These are phyloP conservation scores for Exophiala xenobiotica DNA, from an alignment of 2,329 filamentous ascomycete species.

Conservation along the genomic window DNA sequence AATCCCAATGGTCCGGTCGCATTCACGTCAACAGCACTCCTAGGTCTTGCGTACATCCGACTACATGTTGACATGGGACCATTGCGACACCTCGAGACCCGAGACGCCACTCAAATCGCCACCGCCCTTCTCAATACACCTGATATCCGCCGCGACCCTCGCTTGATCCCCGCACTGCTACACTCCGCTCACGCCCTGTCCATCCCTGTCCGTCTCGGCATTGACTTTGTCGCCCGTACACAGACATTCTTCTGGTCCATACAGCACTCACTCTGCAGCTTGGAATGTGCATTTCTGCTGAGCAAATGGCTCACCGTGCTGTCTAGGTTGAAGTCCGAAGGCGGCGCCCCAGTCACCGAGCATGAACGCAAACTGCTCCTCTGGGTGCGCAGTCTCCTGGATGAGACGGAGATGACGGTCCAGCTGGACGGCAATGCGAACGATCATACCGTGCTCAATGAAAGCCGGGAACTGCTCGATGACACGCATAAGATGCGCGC, in stretches of 20 bases:
- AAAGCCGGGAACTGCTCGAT: slow-evolving; percentile 42
- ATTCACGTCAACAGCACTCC: slow-evolving; percentile 51
- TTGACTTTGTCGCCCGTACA: slow-evolving; percentile 53
- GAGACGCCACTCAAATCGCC: slow-evolving; percentile 49
- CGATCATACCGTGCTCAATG: slow-evolving; percentile 21
- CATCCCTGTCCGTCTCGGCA: slow-evolving; percentile 54
- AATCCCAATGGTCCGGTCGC: slow-evolving; percentile 54
- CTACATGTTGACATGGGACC: slow-evolving; percentile 50
- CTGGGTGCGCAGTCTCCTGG: slow-evolving; percentile 52
- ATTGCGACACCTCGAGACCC: slow-evolving; percentile 47
- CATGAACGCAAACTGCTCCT: slow-evolving; percentile 48
- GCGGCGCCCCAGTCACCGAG: slow-evolving; percentile 44
- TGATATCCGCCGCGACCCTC: slow-evolving; percentile 44
- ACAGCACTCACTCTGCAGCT: slow-evolving; percentile 54
- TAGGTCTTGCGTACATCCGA: slow-evolving; percentile 49
- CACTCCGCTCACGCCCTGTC: slow-evolving; percentile 57
- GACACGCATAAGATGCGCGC: slow-evolving; percentile 45
- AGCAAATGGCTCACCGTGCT: slow-evolving; percentile 49
- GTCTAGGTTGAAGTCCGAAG: slow-evolving; percentile 39
- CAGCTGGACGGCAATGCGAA: slow-evolving; percentile 26
- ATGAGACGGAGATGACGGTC: slow-evolving; percentile 50
- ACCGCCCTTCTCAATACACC: slow-evolving; percentile 45
- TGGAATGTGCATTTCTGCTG: slow-evolving; percentile 53
- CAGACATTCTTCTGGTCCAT: slow-evolving; percentile 58
- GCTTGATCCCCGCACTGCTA: slow-evolving; percentile 51